These are phyloP conservation scores for Aspergillus alliaceus DNA, from an alignment of 2,329 filamentous ascomycete species.

Conservation along the genomic window DNA sequence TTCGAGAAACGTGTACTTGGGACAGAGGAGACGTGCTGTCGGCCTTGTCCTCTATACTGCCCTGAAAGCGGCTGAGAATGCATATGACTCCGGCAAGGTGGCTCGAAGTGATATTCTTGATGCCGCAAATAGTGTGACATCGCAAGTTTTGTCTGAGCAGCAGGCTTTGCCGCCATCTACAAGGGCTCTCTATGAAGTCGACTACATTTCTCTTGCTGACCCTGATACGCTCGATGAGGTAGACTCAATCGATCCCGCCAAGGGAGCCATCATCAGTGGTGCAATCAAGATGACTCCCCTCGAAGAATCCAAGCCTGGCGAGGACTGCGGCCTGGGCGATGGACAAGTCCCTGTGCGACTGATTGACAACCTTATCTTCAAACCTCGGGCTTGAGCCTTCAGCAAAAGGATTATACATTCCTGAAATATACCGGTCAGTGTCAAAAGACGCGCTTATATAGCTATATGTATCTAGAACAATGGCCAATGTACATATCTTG, in stretches of 20 bases:
- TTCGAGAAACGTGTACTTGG: slow-evolving; percentile 91
- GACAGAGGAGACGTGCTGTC: slow-evolving; percentile 67
- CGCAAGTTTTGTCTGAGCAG: slow-evolving; percentile 61
- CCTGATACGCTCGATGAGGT: slow-evolving; percentile 80
- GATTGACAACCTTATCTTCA: slow-evolving; percentile 88
- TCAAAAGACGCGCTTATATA: not conserved
- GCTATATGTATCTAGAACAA: not conserved
- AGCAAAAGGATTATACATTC: no score
- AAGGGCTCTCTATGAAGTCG: slow-evolving; percentile 74
- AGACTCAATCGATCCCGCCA: slow-evolving; percentile 64
- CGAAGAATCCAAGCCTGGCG: slow-evolving; percentile 66
- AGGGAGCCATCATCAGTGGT: slow-evolving; percentile 82
- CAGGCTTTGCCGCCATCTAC: slow-evolving; percentile 57
- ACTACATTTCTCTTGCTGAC: slow-evolving; percentile 90
- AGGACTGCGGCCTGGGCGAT: slow-evolving; percentile 70
- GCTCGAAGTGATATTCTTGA: slow-evolving; percentile 68
- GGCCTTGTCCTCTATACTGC: slow-evolving; percentile 72
- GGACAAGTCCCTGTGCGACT: slow-evolving; percentile 76
- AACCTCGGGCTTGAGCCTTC: slow-evolving; percentile 29
- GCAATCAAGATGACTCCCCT: slow-evolving; percentile 87
- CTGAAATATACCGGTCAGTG: not conserved
- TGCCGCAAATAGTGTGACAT: slow-evolving; percentile 64
- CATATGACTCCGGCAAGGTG: slow-evolving; percentile 58
- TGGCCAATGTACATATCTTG: not conserved
- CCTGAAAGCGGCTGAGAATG: slow-evolving; percentile 67